Evolutionary conservation across 768 basidiomycete genomes (phyloP).

Genomic region (Trametopsis cervina): DNA sequence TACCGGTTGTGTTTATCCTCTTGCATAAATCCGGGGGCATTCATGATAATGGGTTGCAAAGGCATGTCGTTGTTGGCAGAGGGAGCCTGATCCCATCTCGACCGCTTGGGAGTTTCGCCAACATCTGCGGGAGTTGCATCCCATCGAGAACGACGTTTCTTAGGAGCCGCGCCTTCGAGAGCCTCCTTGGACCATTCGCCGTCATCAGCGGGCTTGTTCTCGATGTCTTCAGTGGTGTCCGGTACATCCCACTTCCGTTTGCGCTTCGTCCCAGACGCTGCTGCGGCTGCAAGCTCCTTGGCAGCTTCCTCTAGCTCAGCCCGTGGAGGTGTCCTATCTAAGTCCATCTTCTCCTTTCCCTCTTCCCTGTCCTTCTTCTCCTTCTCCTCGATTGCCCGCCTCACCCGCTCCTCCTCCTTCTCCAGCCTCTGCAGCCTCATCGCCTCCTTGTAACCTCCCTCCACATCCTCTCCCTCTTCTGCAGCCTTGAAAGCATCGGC

Average conservation of each 20-base stretch:
- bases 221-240: conserved; percentile 55
- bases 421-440: conserved; percentile 90
- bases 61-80: conserved; percentile 50
- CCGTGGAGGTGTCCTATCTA: conserved; percentile 89
- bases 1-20: conserved; percentile 97
- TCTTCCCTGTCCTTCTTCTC: conserved; percentile 71
- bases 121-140: conserved; percentile 84
- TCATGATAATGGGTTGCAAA: conserved; percentile 82
- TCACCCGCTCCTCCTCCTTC: conserved; percentile 85
- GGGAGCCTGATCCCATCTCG: conserved; percentile 97
- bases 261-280: conserved; percentile 55
- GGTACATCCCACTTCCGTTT: conserved; percentile 81
- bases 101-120: conserved; percentile 76
- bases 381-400: conserved; percentile 82
- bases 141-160: conserved; percentile 94
- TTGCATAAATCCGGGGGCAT: conserved; percentile 73
- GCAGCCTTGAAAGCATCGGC: conserved; percentile 68
- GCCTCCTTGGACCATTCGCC: conserved; percentile 76
- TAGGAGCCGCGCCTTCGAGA: conserved; percentile 66
- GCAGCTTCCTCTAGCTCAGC: conserved; percentile 70
- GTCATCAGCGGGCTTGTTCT: conserved; percentile 52
- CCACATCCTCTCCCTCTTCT: conserved; percentile 61
- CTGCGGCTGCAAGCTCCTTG: conserved; percentile 54
- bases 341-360: conserved; percentile 71
- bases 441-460: conserved; percentile 92